A percentile compares a stretch with the other conserved stretches of the same genome.
Evolutionary conservation across 192 early-diverging fungal genomes (phyloP).

Genomic region (Coemansia sp.): DNA sequence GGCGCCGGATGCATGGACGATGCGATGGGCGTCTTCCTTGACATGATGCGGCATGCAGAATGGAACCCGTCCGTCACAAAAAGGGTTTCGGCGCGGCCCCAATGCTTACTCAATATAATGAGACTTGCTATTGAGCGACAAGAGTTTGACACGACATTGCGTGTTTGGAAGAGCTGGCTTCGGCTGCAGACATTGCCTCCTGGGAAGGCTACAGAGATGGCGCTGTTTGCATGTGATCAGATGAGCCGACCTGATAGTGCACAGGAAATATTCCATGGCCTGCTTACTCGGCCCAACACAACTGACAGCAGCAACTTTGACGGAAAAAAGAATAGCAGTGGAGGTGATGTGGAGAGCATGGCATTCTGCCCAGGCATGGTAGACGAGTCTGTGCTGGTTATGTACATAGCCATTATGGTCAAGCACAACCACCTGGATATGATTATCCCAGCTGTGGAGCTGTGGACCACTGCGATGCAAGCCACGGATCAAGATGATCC

Average conservation of each 20-base stretch:
- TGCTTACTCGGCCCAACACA: slow-evolving; percentile 13
- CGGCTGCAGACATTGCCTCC: slow-evolving; percentile 13
- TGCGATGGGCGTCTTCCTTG: slow-evolving; percentile 34
- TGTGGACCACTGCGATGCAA: slow-evolving; percentile 21
- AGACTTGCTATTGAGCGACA: slow-evolving; percentile 20
- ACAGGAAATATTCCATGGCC: slow-evolving; percentile 20
- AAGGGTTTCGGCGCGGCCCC: slow-evolving; percentile 16
- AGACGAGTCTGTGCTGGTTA: slow-evolving; percentile 23
- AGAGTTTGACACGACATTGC: slow-evolving; percentile 17
- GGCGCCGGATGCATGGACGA: slow-evolving; percentile 21
- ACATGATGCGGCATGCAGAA: slow-evolving; percentile 34
- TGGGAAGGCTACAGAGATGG: slow-evolving; percentile 14
- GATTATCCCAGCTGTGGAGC: slow-evolving; percentile 19
- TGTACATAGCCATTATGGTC: slow-evolving; percentile 37
- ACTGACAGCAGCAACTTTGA: neutral
- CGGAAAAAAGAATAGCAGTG: neutral
- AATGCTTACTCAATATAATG: slow-evolving; percentile 23
- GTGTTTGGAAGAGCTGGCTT: slow-evolving; percentile 40
- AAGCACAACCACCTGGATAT: slow-evolving; percentile 27
- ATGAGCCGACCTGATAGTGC: slow-evolving; percentile 22
- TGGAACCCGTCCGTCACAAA: slow-evolving; percentile 10
- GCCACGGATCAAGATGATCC: neutral
- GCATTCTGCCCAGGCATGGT: slow-evolving; percentile 18
- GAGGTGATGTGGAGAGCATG: neutral
- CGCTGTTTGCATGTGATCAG: slow-evolving; percentile 48